Evolutionary conservation across 768 basidiomycete species (phyloP).

Genomic region (Trametes gibbosa): DNA sequence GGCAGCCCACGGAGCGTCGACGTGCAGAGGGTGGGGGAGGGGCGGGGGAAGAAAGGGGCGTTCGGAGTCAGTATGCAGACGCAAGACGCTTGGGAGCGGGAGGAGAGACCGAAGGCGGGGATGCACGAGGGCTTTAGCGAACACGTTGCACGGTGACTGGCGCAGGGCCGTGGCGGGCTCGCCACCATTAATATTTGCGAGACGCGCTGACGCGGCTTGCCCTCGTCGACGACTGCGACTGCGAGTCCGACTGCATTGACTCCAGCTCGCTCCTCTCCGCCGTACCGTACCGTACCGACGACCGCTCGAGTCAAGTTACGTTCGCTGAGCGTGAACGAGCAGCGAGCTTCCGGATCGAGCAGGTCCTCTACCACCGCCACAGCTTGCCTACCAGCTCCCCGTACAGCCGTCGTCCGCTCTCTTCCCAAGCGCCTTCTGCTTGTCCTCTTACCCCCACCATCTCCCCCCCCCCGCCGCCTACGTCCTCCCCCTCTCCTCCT

Average conservation of each 20-base stretch:
- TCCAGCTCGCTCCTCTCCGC: neutral
- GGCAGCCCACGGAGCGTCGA: no score
- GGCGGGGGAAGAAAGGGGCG: neutral
- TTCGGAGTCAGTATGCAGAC: conserved; percentile 1
- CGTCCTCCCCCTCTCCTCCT: conserved; percentile 24
- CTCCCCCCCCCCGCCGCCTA: conserved; percentile 19
- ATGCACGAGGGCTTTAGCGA: conserved; percentile 11
- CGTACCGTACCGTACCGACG: no score
- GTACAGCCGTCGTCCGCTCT: conserved; percentile 13
- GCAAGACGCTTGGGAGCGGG: conserved; percentile 8
- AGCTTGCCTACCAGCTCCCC: conserved; percentile 12
- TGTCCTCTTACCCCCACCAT: conserved; percentile 26
- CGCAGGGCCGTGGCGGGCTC: conserved; percentile 9
- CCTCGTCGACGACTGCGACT: neutral
- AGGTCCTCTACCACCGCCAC: conserved; percentile 10
- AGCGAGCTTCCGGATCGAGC: conserved; percentile 2
- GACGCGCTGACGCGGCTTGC: conserved; percentile 1
- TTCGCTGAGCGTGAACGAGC: no score
- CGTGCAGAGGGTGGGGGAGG: neutral
- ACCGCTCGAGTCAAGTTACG: no score
- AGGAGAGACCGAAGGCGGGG: conserved; percentile 6
- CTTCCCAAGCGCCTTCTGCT: conserved; percentile 21
- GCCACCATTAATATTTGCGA: neutral
- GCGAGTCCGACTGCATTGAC: neutral
- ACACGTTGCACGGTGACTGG: conserved; percentile 15